Conservation (phyloP, 371 early-diverging fungal species). For the Zychaea mexicana region DNA sequence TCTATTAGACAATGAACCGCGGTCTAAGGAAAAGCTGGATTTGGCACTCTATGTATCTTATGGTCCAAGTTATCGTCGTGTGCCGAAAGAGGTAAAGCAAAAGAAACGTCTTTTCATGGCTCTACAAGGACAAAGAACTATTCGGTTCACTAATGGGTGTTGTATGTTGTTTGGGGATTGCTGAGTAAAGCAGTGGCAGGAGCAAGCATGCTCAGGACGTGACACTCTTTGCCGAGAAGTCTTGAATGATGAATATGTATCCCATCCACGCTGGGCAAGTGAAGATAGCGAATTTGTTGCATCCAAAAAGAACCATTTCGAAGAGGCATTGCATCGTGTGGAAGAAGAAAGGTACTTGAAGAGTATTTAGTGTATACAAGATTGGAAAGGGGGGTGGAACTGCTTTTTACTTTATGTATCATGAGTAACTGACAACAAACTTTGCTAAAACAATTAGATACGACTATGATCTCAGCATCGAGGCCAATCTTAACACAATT, state of each 20-base stretch:
- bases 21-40: slow-evolving; percentile 49
- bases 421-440: too few relatives aligned
- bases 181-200: slow-evolving; percentile 26
- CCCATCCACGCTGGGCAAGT: slow-evolving; percentile 94
- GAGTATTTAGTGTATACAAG: too few relatives aligned
- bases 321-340: slow-evolving; percentile 94
- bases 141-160: background rate
- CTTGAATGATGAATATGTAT: slow-evolving; percentile 94
- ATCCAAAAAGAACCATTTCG: slow-evolving; percentile 93
- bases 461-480: slow-evolving; percentile 97
- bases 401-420: background rate
- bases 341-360: slow-evolving; percentile 98
- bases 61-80: slow-evolving; percentile 70
- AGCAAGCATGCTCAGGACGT: slow-evolving; percentile 81
- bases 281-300: slow-evolving; percentile 95
- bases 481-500: slow-evolving; percentile 92
- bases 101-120: too few relatives aligned
- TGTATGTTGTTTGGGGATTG: too few relatives aligned
- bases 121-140: too few relatives aligned
- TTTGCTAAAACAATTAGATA: slow-evolving; percentile 73
- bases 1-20: slow-evolving; percentile 42
- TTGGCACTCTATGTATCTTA: slow-evolving; percentile 40
- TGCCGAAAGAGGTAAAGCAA: slow-evolving; percentile 69
- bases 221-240: slow-evolving; percentile 93
- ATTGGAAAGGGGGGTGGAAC: background rate